These are phyloP conservation scores for Boletus sensibilis DNA, from an alignment of 768 basidiomycete species.

Conservation along the genomic window DNA sequence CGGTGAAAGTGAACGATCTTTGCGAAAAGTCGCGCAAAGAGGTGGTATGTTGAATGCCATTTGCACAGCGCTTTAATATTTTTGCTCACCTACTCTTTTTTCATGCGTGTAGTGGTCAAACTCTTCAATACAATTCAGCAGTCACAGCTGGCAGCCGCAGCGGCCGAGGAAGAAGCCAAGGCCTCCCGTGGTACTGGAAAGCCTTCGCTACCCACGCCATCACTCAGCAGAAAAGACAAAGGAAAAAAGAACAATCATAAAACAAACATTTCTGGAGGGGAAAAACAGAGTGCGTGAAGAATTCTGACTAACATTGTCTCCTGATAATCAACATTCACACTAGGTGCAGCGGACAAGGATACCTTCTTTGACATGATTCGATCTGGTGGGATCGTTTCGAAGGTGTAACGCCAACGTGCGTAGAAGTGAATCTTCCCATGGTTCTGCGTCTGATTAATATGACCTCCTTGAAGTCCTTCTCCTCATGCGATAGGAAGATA, in stretches of 20 bases:
- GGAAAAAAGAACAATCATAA: constrained; percentile 51
- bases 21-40: constrained; percentile 82
- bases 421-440: neutral
- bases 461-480: neutral
- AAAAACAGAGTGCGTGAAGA: constrained; percentile 53
- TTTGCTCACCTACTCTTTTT: neutral
- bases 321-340: constrained; percentile 4
- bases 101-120: constrained; percentile 58
- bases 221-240: constrained; percentile 48
- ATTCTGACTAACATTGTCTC: constrained; percentile 3
- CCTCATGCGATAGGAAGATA: neutral
- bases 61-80: neutral
- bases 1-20: constrained; percentile 70
- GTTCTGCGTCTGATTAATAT: neutral
- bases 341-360: constrained; percentile 64
- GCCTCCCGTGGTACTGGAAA: constrained; percentile 68
- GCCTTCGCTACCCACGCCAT: constrained; percentile 66
- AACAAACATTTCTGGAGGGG: constrained; percentile 52
- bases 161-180: constrained; percentile 57
- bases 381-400: constrained; percentile 78
- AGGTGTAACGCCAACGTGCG: constrained; percentile 37
- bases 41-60: constrained; percentile 52
- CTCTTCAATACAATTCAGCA: constrained; percentile 86
- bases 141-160: constrained; percentile 59
- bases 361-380: constrained; percentile 83